Base-by-base conservation (phyloP, 2,329 filamentous ascomycete genomes). In the Ascocoryne sarcoides region DNA sequence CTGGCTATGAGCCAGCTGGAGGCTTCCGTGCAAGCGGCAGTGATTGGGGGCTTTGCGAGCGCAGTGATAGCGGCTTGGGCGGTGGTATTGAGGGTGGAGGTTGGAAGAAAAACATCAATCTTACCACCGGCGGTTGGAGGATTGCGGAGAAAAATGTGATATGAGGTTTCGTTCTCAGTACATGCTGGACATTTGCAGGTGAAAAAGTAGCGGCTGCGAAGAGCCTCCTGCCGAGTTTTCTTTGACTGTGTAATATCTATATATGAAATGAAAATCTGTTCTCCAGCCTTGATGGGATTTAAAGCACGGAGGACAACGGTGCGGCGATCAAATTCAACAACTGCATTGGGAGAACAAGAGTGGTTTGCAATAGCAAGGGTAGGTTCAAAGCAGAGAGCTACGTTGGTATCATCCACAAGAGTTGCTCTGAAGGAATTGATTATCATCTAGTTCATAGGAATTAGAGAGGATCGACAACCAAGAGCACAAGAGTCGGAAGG, bases 211-310 rank as follows among this genome's bases (percentile, higher is more conserved):
- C 48, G 40, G 16, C 48, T 35, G 37, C 44, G 36, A 8, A 57
- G 39, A 33, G 46, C 44, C 15, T 18, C 16, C 10, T 36, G 40
- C 16, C 49, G 37, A 33, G 34, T 19, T 18, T 46, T 37, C 7
- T 40, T 32, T 5, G 33, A 29, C 15, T 43, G 21, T 18, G 15
- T 54, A 64, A 44, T 59, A 71, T 76, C 75, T 26, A 76, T 73
- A 48, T 81, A 81, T 1, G 74, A 77, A 23, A 81, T 76, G 42
- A 71, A 67, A 39, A 81, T 68, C 59, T 79, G 73, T 18, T 78
- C 68, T 5, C 67, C 74, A 21, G 62, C 54, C 10, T 63, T 51
- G 31, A 82, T 76, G 3, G 62, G 56, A 16, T 51, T 56, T 39
- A 71, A 64, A 2, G 76, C 71, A 28, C 69, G 64, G 10, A 82